Evolutionary conservation across 345 rosid genomes (phyloP).

Genomic region (Limnanthes douglasii): DNA sequence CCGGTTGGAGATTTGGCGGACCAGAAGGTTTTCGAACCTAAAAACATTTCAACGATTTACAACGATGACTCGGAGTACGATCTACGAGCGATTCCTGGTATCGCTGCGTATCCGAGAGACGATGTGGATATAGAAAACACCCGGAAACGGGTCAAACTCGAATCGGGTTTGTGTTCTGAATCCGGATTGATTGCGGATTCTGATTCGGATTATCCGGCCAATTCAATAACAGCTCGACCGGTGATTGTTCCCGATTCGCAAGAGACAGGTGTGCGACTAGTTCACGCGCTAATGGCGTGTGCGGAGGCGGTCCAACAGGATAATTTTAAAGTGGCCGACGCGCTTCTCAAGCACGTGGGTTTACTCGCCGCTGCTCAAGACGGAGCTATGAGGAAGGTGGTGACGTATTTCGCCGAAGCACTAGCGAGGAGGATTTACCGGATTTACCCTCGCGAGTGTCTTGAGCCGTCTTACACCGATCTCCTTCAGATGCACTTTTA

Average conservation of each 20-base stretch:
- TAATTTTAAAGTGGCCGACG: conserved; percentile 48
- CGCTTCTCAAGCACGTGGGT: conserved; percentile 64
- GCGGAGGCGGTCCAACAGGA: conserved; percentile 73
- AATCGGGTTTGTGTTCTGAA: conserved; percentile 5
- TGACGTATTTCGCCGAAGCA: conserved; percentile 77
- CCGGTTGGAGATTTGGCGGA: conserved; percentile 6
- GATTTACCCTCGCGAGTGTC: conserved; percentile 33
- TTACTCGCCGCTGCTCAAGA: conserved; percentile 57
- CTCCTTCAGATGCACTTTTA: conserved; percentile 74
- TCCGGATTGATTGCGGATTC: conserved; percentile 9
- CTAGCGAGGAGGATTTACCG: conserved; percentile 63
- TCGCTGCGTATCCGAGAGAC: conserved; percentile 33
- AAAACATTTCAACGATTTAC: conserved; percentile 6
- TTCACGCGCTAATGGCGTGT: conserved; percentile 71
- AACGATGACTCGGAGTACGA: conserved; percentile 52
- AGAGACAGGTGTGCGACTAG: conserved; percentile 76
- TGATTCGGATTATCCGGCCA: conserved; percentile 1
- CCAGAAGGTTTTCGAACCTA: conserved; percentile 7
- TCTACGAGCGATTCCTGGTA: conserved; percentile 68
- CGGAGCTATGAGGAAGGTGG: conserved; percentile 91
- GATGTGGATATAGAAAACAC: conserved; percentile 10
- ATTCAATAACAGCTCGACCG: conserved; percentile 21
- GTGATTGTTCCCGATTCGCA: conserved; percentile 72
- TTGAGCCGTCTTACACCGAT: conserved; percentile 27
- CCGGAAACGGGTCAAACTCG: conserved; percentile 24